A percentile compares a stretch with the other conserved stretches of the same genome.
Conservation (phyloP, 768 basidiomycete species). For the Strobilomyces echinocephalus region DNA sequence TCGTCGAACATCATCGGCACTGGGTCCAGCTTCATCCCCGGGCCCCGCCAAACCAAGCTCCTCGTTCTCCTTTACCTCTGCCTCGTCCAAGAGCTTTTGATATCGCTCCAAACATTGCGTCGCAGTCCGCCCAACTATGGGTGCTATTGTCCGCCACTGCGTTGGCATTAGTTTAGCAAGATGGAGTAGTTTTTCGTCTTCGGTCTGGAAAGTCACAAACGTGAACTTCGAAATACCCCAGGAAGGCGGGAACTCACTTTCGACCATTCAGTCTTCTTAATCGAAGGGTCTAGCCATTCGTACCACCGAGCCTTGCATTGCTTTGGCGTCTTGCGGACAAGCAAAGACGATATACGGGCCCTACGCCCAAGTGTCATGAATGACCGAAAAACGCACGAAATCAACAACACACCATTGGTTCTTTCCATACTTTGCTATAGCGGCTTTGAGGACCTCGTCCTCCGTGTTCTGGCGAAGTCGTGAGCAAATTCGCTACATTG, state of each 20-base stretch:
- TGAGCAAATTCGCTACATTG: background rate
- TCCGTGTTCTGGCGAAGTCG: slow-evolving; percentile 69
- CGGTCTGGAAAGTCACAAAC: slow-evolving; percentile 50
- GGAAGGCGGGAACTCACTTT: slow-evolving; percentile 50
- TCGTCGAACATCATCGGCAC: slow-evolving; percentile 87
- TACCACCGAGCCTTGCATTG: slow-evolving; percentile 99
- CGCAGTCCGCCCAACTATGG: slow-evolving; percentile 95
- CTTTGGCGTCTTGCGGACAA: slow-evolving; percentile 98
- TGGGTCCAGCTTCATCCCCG: slow-evolving; percentile 70
- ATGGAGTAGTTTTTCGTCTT: slow-evolving; percentile 97
- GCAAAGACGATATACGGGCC: slow-evolving; percentile 96
- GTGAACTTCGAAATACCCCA: background rate
- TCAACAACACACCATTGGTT: slow-evolving; percentile 70
- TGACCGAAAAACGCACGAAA: background rate
- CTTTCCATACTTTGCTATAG: slow-evolving; percentile 95
- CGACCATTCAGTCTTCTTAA: slow-evolving; percentile 99
- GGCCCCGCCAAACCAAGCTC: slow-evolving; percentile 89
- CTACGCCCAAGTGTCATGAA: slow-evolving; percentile 34
- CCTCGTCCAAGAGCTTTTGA: slow-evolving; percentile 96
- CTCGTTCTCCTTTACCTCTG: slow-evolving; percentile 93
- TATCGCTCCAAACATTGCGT: slow-evolving; percentile 98
- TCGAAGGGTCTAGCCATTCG: slow-evolving; percentile 98
- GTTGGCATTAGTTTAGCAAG: slow-evolving; percentile 99
- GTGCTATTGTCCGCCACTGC: slow-evolving; percentile 99
- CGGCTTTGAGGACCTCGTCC: slow-evolving; percentile 98